Evolutionary conservation across 2,329 filamentous ascomycete genomes (phyloP), one percentile per base, ranked within the genome.

Genomic region (Tricladium varicosporioides): DNA sequence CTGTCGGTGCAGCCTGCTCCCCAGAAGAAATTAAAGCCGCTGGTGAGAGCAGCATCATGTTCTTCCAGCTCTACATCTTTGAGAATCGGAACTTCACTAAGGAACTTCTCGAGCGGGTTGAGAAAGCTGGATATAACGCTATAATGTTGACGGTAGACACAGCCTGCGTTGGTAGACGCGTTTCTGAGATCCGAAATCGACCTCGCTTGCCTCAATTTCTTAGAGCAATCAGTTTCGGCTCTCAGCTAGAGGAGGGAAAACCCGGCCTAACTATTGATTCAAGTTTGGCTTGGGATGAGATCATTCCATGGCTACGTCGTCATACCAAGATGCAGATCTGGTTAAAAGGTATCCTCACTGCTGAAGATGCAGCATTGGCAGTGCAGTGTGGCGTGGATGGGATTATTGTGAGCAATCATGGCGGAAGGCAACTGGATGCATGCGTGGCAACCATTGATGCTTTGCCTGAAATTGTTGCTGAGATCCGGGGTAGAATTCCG

Each of bases 11-110:
- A 33, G 72, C 73, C 47, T 62, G 71, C 0, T 62, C 78, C 14
- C 72, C 76, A 59, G 75, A 78, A 5, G 75, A 80, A 2, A 69
- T 70, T 4, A 64, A 68, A 0, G 71, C 76, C 9, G 70, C 72
- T 69, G 3, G 61, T 73, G 63, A 67, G 1, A 69, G 65, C 68
- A 0, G 66, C n/a, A n/a, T 65, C 0, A 76, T 56, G 70, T 74
- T 73, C n/a, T 77, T 82, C 67, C 80, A 82, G 63, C 70, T 82
- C 63, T 81, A 78, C 63, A 74, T 79, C 2, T 70, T 82, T 60
- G 74, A 77, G 64, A 75, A 82, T 62, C 72, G 78, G 1, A 74
- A 70, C 4, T 69, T 73, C 2, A 49, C 56, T 36, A 47, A 57
- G 16, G 49, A 56, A 4, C 57, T 63, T 27, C 54, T 69, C 45